Percentiles rank a stretch among this genome's conserved stretches.
Evolutionary conservation across 495 filamentous ascomycete genomes (phyloP).

Genomic region (Penicillium angulare): DNA sequence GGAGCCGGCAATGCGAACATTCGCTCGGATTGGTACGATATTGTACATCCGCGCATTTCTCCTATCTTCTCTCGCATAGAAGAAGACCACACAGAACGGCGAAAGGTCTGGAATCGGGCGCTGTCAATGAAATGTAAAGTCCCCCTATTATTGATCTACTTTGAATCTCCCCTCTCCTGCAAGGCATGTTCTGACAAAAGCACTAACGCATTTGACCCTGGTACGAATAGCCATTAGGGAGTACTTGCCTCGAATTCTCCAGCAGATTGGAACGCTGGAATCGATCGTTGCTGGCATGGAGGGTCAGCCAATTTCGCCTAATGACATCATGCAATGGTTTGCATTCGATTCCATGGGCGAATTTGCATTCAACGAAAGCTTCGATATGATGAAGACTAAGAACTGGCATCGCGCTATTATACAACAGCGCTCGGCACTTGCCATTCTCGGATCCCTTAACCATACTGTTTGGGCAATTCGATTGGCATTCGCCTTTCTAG

Average conservation of each 20-base stretch:
- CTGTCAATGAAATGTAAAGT: conserved; percentile 29
- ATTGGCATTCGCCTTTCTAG: conserved; percentile 23
- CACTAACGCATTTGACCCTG: no score
- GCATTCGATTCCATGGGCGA: conserved; percentile 29
- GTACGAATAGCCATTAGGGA: conserved; percentile 7
- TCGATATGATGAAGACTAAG: conserved; percentile 35
- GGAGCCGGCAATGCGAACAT: conserved; percentile 27
- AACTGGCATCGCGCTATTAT: conserved; percentile 17
- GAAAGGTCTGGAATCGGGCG: conserved; percentile 20
- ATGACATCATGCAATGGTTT: conserved; percentile 21
- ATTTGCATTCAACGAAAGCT: conserved; percentile 36
- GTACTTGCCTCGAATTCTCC: not conserved
- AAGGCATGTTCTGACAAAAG: conserved; percentile 15
- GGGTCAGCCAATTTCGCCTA: conserved; percentile 15
- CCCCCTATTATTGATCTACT: conserved; percentile 25
- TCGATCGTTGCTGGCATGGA: conserved; percentile 1
- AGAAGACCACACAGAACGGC: conserved; percentile 25
- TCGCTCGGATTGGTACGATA: conserved; percentile 47
- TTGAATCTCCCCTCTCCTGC: conserved; percentile 19
- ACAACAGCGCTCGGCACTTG: conserved; percentile 12
- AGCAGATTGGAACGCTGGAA: not conserved
- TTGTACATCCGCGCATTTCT: conserved; percentile 31
- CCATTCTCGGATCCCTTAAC: conserved; percentile 22
- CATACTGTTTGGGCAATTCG: conserved; percentile 36
- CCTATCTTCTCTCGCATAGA: conserved; percentile 37